Conservation (phyloP, 495 filamentous ascomycete species). For the Neurospora sp. region DNA sequence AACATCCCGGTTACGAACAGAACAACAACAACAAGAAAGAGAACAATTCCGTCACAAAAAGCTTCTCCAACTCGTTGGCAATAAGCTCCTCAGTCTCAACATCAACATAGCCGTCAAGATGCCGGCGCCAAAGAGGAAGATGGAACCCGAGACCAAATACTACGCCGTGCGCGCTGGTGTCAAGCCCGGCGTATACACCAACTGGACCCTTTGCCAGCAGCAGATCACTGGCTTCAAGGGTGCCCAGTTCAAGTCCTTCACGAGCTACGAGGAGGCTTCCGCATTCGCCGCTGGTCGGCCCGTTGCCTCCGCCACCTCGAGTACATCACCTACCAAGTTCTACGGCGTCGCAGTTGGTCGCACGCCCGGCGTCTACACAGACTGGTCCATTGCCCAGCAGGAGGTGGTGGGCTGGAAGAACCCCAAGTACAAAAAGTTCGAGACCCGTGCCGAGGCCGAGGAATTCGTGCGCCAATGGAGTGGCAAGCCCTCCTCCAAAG, state of each 20-base stretch:
- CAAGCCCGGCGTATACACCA: conserved; percentile 77
- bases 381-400: conserved; percentile 68
- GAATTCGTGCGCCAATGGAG: conserved; percentile 27
- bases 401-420: conserved; percentile 69
- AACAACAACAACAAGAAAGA: neutral
- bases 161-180: conserved; percentile 77
- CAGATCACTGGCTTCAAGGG: conserved; percentile 82
- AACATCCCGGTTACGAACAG: neutral
- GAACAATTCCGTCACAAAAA: neutral
- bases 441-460: conserved; percentile 64
- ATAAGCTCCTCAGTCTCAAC: neutral
- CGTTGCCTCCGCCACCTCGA: conserved; percentile 15
- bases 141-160: conserved; percentile 44
- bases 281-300: conserved; percentile 61
- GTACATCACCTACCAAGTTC: conserved; percentile 42
- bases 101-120: neutral
- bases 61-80: neutral
- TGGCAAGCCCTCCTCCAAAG: conserved; percentile 13
- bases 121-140: neutral
- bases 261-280: conserved; percentile 63
- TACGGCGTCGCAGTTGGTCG: conserved; percentile 81
- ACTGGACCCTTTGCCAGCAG: conserved; percentile 68
- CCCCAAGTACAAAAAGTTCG: conserved; percentile 74
- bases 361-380: conserved; percentile 78
- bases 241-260: conserved; percentile 78